Base-by-base conservation (phyloP, 345 rosid species). In the Turritis glabra region DNA sequence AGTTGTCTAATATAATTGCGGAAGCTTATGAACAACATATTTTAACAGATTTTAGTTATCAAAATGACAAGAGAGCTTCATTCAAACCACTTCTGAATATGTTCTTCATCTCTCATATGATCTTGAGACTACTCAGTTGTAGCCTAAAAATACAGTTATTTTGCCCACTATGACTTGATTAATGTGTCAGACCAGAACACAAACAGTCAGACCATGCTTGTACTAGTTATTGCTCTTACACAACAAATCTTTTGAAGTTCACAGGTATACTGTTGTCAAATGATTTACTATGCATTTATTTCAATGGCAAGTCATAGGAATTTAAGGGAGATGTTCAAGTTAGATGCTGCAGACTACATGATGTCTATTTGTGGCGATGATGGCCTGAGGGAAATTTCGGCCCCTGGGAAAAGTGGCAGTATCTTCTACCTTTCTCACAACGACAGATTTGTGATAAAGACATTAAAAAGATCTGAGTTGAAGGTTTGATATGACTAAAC, bases 321-420 rank as follows among this genome's bases (percentile, higher is more conserved):
- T 83, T 75, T 95, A 76, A 90, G 99, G 79, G 97, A 95, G 86
- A 83, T 95, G 97, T 95, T 95, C 87, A 89, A 87, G 81, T 80
- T 95, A 77, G 97, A 95, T 87, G 96, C 97, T 61, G 99, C 99
- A 7, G 99, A 95, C 74, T 95, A 88, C 86, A 91, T 95, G 99
- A 95, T 95, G 99, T 95, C 99, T 76, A 91, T 94, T 54, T 95
- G 99, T 79, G 97, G 97, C 13, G 93, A 89, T 80, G 93, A 95
- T 79, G 97, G 97, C 61, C 79, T 95, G 27, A 86, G 87, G 71
- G 97, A 89, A 82, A 75, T 87, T 80, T 79, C 93, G 47, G 90
- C 99, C 44, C 85, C 99, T 1, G 97, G 99, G 60, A 95, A 95
- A 85, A 95, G 99, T 72, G 99, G 97, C 84, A 95, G 99, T 74